Conservation (phyloP, 139 green algal species). For the Chlorella sp. region DNA sequence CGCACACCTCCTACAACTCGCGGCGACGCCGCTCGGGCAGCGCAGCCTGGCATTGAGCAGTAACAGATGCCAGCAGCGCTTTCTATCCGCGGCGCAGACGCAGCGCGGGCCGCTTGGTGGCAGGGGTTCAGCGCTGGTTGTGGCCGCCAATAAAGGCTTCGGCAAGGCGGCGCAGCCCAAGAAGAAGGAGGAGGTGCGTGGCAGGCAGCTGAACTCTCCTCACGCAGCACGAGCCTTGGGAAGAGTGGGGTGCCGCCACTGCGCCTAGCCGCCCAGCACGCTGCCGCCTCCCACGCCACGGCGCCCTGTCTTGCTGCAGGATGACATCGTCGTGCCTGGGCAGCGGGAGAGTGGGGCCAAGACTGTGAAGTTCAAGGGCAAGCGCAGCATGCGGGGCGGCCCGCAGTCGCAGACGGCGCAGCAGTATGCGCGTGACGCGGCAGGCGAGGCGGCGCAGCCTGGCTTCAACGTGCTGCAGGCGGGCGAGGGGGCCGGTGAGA, state of each 20-base stretch:
- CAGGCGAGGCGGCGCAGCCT: neutral
- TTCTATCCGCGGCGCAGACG: neutral
- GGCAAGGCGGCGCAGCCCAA: conserved; percentile 12
- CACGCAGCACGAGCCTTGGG: too few species aligned
- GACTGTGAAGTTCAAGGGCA: conserved; percentile 34
- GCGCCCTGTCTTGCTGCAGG: neutral
- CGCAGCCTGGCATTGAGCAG: too few species aligned
- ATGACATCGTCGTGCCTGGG: conserved; percentile 11
- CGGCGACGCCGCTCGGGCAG: too few species aligned
- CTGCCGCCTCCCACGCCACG: neutral
- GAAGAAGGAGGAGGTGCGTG: conserved; percentile 13
- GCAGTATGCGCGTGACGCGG: neutral
- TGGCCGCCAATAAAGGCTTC: conserved; percentile 25
- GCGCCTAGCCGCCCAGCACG: neutral
- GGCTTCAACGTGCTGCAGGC: conserved; percentile 29
- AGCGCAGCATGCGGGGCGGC: conserved; percentile 8
- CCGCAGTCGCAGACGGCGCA: conserved; percentile 16
- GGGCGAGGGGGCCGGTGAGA: neutral
- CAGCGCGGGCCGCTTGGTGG: neutral
- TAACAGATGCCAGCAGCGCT: too few species aligned
- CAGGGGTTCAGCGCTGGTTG: neutral
- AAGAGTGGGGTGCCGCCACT: neutral
- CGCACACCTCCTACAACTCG: too few species aligned
- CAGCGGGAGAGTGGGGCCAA: conserved; percentile 16
- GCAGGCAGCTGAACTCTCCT: neutral